Percentiles rank a stretch among this genome's conserved stretches.
phyloP scores from a whole-genome alignment of 257 asterid genomes.

The Datura wrightii region DNA sequence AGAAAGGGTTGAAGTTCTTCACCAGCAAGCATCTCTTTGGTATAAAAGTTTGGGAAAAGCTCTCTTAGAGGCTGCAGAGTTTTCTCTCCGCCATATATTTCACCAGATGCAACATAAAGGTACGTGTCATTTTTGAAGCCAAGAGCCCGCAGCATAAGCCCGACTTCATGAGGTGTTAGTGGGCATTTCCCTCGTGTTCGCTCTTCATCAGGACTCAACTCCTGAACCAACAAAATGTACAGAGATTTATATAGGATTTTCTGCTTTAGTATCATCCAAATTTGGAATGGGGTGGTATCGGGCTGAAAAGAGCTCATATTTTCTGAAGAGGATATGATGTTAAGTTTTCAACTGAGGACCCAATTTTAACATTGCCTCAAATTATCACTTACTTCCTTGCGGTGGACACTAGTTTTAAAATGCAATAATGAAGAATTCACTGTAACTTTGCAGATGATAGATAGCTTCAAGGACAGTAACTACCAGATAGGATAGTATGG shows the following conservation, averaged over 20 bases:
- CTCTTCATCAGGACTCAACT: conserved; percentile 92
- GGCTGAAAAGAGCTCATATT: not conserved
- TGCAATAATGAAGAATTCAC: not conserved
- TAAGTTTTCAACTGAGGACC: not conserved
- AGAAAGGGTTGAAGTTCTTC: conserved; percentile 79
- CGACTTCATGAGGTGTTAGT: conserved; percentile 96
- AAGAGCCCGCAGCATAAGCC: conserved; percentile 93
- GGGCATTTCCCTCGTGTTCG: conserved; percentile 96
- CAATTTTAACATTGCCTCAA: not conserved
- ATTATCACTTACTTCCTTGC: not conserved
- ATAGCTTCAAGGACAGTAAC: not conserved
- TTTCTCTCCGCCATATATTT: conserved; percentile 97
- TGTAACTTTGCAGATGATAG: not conserved
- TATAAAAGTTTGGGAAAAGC: conserved; percentile 91
- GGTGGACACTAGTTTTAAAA: not conserved
- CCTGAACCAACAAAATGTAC: conserved; percentile 52
- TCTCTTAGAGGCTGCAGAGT: conserved; percentile 91
- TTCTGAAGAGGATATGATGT: conserved; percentile 25
- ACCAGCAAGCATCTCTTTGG: conserved; percentile 87
- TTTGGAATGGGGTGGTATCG: not conserved
- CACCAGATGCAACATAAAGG: conserved; percentile 97
- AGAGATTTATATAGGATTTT: not conserved
- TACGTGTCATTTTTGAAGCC: conserved; percentile 84
- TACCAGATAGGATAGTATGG: not conserved
- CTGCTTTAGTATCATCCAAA: not conserved